phyloP scores from a whole-genome alignment of 768 basidiomycete species.

The Omphalotus guepiniiformis region DNA sequence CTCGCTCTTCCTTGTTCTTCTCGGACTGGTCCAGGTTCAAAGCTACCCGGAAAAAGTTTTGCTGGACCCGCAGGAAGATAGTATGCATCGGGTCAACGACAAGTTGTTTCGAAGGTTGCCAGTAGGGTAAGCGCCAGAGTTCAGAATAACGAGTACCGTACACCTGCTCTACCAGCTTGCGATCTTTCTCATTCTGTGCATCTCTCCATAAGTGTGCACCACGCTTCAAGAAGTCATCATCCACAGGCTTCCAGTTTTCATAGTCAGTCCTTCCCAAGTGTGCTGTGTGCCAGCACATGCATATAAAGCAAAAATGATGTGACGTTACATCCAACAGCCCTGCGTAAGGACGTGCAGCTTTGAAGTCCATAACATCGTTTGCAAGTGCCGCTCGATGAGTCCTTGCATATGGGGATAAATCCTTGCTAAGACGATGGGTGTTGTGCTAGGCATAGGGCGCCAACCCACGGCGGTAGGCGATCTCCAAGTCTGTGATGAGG shows the following conservation, averaged over 20 bases:
- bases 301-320: not conserved
- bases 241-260: slow-evolving; percentile 14
- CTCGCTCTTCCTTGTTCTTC: not conserved
- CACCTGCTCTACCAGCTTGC: slow-evolving; percentile 16
- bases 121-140: slow-evolving; percentile 30
- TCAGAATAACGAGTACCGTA: slow-evolving; percentile 24
- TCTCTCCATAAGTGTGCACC: slow-evolving; percentile 19
- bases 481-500: not conserved
- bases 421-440: not conserved
- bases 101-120: slow-evolving; percentile 26
- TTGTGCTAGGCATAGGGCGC: not conserved
- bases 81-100: slow-evolving; percentile 35
- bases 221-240: slow-evolving; percentile 8
- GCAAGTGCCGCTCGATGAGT: not conserved
- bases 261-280: slow-evolving; percentile 4
- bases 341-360: not conserved
- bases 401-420: not conserved
- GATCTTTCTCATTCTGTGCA: slow-evolving; percentile 11
- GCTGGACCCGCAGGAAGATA: not conserved
- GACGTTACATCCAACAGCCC: not conserved
- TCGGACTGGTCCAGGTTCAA: not conserved
- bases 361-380: not conserved
- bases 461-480: slow-evolving; percentile 4
- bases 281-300: not conserved
- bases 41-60: not conserved